phyloP scores from a whole-genome alignment of 2,329 filamentous ascomycete genomes.

The Saccharata proteae region DNA sequence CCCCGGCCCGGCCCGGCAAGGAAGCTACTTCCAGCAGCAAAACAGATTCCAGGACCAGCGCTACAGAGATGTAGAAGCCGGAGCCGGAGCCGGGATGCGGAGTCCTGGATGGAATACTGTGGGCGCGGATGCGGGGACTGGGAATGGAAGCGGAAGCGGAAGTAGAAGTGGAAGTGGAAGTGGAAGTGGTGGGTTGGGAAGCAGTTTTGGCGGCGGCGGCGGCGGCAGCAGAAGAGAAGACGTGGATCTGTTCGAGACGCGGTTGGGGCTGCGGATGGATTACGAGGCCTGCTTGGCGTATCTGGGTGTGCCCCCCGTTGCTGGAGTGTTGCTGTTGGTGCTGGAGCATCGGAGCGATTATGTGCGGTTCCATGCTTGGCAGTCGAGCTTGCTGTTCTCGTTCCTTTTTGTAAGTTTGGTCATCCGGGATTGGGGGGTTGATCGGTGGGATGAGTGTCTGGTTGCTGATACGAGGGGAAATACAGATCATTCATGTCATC shows the following conservation, averaged over 20 bases:
- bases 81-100: slow-evolving; percentile 15
- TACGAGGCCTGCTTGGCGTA: slow-evolving; percentile 89
- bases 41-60: too few relatives aligned
- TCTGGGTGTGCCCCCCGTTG: slow-evolving; percentile 69
- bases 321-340: slow-evolving; percentile 71
- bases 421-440: too few relatives aligned
- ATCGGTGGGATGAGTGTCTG: too few relatives aligned
- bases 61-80: too few relatives aligned
- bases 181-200: slow-evolving; percentile 26
- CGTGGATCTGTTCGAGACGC: slow-evolving; percentile 74
- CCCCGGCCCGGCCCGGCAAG: too few relatives aligned
- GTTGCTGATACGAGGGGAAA: too few relatives aligned
- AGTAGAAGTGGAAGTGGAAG: slow-evolving; percentile 18
- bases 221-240: slow-evolving; percentile 47
- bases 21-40: too few relatives aligned
- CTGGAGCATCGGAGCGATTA: slow-evolving; percentile 94
- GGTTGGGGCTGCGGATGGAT: slow-evolving; percentile 72
- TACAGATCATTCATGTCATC: slow-evolving; percentile 71
- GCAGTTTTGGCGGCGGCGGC: too few relatives aligned
- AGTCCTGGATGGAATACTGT: slow-evolving; percentile 19
- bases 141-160: slow-evolving; percentile 14
- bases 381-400: slow-evolving; percentile 73
- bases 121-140: slow-evolving; percentile 8
- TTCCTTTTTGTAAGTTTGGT: slow-evolving; percentile 50
- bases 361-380: slow-evolving; percentile 96